A percentile compares a stretch with the other conserved stretches of the same genome.
Evolutionary conservation across 1,284 basidiomycete genomes (phyloP).

Genomic region (Megacollybia platyphylla): DNA sequence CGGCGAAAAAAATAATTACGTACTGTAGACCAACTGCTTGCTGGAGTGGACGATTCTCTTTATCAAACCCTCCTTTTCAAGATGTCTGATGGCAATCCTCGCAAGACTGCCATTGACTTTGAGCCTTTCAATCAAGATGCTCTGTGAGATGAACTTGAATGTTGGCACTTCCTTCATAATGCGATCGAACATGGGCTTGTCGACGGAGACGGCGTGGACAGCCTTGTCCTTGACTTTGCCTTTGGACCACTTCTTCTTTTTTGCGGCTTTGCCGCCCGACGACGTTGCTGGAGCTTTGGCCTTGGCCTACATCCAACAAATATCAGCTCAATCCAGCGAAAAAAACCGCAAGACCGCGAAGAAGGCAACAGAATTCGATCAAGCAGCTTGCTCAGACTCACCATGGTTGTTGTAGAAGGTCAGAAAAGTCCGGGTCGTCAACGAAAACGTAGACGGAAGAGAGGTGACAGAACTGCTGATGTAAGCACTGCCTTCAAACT

Average conservation of each 20-base stretch:
- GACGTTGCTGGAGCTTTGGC: conserved; percentile 65
- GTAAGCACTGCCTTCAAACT: too few species aligned
- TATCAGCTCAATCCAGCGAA: conserved; percentile 1
- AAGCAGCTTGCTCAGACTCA: too few species aligned
- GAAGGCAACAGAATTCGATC: too few species aligned
- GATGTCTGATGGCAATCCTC: conserved; percentile 84
- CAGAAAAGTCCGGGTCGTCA: too few species aligned
- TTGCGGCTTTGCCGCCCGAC: conserved; percentile 71
- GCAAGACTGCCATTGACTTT: conserved; percentile 95
- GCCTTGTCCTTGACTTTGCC: conserved; percentile 99
- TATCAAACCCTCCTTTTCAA: conserved; percentile 94
- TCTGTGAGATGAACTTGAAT: conserved; percentile 98
- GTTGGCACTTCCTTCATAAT: conserved; percentile 99
- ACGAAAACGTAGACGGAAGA: too few species aligned
- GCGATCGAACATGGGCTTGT: conserved; percentile 87
- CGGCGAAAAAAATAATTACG: conserved; percentile 14
- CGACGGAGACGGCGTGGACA: conserved; percentile 86
- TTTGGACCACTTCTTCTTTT: conserved; percentile 99
- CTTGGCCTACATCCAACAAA: conserved; percentile 45
- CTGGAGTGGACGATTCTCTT: conserved; percentile 96
- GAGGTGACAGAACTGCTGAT: too few species aligned
- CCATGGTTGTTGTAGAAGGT: too few species aligned
- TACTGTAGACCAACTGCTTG: conserved; percentile 89
- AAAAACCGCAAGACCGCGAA: too few species aligned
- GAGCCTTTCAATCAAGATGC: conserved; percentile 94